These are phyloP conservation scores for Aspergillus hancockii DNA, from an alignment of 495 filamentous ascomycete species.

Conservation along the genomic window DNA sequence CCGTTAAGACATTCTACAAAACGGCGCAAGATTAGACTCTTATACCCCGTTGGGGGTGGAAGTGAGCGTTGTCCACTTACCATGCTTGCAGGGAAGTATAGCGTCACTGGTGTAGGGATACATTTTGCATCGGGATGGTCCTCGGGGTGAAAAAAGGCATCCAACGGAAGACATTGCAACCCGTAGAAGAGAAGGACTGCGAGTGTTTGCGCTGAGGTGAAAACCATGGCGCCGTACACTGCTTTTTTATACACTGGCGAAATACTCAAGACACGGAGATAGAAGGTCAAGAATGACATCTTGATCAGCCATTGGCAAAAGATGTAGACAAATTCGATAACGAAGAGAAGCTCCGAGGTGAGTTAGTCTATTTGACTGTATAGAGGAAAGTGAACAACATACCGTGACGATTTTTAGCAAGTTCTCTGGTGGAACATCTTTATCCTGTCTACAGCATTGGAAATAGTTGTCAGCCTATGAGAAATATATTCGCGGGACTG, in stretches of 20 bases:
- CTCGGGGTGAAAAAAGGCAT: slow-evolving; percentile 10
- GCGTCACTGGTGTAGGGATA: background rate
- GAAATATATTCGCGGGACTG: background rate
- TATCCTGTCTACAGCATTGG: background rate
- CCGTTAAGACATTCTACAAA: slow-evolving; percentile 10
- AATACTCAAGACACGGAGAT: slow-evolving; percentile 6
- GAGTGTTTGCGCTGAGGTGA: background rate
- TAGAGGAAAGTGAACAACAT: background rate
- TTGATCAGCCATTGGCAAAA: slow-evolving; percentile 14
- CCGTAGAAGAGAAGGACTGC: slow-evolving; percentile 9
- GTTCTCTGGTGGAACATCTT: slow-evolving; percentile 3
- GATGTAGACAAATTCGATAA: slow-evolving; percentile 12
- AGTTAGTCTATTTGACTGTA: background rate
- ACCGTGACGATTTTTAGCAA: background rate
- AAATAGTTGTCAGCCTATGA: background rate
- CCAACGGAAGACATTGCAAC: slow-evolving; percentile 7
- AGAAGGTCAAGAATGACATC: slow-evolving; percentile 8
- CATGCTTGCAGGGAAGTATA: slow-evolving; percentile 9
- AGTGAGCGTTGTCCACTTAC: slow-evolving; percentile 1
- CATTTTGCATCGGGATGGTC: slow-evolving; percentile 7
- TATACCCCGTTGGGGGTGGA: too few relatives aligned
- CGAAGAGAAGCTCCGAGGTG: slow-evolving; percentile 3
- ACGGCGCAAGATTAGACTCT: background rate
- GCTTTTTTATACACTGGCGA: slow-evolving; percentile 4
- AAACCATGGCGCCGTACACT: background rate